Evolutionary conservation across 2,329 filamentous ascomycete genomes (phyloP).

Genomic region (Hypoxylon rubiginosum): DNA sequence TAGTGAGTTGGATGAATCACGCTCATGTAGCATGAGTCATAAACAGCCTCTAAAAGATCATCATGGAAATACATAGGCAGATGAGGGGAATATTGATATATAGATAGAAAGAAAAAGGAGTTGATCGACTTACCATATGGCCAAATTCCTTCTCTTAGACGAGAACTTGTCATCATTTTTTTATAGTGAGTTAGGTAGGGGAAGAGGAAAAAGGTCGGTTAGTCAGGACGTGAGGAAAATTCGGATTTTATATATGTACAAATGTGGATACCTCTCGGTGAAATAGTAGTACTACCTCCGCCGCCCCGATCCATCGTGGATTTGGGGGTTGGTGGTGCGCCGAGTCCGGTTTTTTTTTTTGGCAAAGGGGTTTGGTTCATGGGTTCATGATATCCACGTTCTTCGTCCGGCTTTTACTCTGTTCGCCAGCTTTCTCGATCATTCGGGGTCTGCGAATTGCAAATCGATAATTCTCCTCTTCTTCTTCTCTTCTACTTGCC

Average conservation of each 20-base stretch:
- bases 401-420: neutral
- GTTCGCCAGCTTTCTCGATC: neutral
- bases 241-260: conserved; percentile 49
- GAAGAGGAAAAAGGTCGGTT: neutral
- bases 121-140: conserved; percentile 39
- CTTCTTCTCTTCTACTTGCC: conserved; percentile 19
- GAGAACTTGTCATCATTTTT: conserved; percentile 3
- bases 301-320: neutral
- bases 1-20: conserved; percentile 53
- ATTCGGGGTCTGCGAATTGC: neutral
- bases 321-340: conserved; percentile 1
- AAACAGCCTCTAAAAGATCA: conserved; percentile 57
- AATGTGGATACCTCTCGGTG: conserved; percentile 7
- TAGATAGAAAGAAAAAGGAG: conserved; percentile 1
- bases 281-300: neutral
- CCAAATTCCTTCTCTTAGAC: conserved; percentile 11
- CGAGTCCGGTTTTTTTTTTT: neutral
- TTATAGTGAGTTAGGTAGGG: neutral
- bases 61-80: conserved; percentile 46
- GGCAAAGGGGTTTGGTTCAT: too few species aligned
- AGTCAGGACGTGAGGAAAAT: conserved; percentile 31
- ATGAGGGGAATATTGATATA: conserved; percentile 13
- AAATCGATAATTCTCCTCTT: conserved; percentile 9
- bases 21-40: conserved; percentile 52
- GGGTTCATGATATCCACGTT: neutral